A percentile compares a stretch with the other conserved stretches of the same genome.
These are phyloP conservation scores for Aurifilum marmelostoma DNA, from an alignment of 2,329 filamentous ascomycete species.

Conservation along the genomic window DNA sequence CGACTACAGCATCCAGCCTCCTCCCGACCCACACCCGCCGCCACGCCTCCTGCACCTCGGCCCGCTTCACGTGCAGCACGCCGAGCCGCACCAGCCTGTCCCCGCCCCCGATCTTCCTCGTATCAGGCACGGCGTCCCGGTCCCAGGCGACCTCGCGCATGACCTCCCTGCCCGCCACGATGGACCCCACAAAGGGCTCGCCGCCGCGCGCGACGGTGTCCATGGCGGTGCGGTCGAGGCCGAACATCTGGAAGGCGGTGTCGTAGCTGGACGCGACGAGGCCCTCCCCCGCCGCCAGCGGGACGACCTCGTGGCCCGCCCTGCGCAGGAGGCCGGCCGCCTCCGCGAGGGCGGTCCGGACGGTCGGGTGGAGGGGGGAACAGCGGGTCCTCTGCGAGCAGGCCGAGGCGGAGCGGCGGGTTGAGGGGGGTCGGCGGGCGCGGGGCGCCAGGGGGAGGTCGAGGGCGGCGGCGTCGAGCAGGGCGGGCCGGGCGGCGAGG, in stretches of 20 bases:
- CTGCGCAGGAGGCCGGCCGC: constrained; percentile 8
- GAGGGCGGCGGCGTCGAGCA: constrained; percentile 21
- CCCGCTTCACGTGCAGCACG: constrained; percentile 22
- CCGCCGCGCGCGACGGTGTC: constrained; percentile 19
- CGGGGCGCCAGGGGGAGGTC: constrained; percentile 23
- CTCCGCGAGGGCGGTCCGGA: constrained; percentile 14
- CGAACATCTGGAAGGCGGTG: constrained; percentile 22
- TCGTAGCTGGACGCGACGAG: constrained; percentile 23
- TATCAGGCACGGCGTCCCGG: constrained; percentile 8
- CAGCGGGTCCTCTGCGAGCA: constrained; percentile 28
- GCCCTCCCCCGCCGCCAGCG: constrained; percentile 13
- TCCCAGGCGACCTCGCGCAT: constrained; percentile 22
- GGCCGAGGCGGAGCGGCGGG: constrained; percentile 23
- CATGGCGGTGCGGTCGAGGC: constrained; percentile 24
- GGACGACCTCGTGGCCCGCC: constrained; percentile 23
- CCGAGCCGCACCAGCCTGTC: constrained; percentile 21
- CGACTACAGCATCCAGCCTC: constrained; percentile 28
- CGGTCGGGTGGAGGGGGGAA: constrained; percentile 29
- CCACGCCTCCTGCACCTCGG: constrained; percentile 28
- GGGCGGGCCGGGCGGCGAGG: constrained; percentile 26
- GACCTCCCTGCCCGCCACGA: background rate
- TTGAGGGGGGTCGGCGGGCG: background rate
- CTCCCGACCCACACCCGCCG: constrained; percentile 23
- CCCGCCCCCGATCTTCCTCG: background rate
- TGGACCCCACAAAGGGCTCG: constrained; percentile 27